Conservation (phyloP, 345 rosid genomes). For the Lumnitzera littorea region DNA sequence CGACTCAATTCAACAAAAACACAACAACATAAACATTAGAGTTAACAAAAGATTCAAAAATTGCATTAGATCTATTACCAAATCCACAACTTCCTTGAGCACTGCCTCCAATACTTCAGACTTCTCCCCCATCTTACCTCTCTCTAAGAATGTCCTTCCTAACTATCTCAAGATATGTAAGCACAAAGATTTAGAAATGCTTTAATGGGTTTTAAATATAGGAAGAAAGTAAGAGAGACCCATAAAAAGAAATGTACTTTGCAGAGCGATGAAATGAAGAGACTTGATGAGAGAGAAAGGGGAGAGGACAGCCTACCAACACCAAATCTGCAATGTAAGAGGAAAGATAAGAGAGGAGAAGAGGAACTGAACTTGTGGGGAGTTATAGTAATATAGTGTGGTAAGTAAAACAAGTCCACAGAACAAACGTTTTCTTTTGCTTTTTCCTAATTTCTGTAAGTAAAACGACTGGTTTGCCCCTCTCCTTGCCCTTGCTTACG, state of each 20-base stretch:
- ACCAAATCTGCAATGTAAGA: conserved; percentile 22
- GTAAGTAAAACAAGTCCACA: too few species aligned
- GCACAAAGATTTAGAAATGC: neutral
- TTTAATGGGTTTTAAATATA: neutral
- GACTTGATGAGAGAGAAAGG: conserved; percentile 10
- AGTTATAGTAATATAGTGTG: too few species aligned
- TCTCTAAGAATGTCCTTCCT: conserved; percentile 8
- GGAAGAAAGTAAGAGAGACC: neutral
- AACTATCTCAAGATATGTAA: conserved; percentile 2
- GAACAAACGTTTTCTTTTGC: conserved; percentile 1
- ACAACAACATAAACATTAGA: conserved; percentile 5
- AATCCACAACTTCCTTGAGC: conserved; percentile 93
- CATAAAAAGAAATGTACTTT: neutral
- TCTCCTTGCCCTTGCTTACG: too few species aligned
- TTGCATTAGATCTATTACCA: conserved; percentile 79
- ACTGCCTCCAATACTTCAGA: conserved; percentile 87
- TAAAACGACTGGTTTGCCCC: too few species aligned
- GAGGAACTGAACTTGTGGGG: conserved; percentile 25
- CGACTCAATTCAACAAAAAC: neutral
- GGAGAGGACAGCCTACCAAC: conserved; percentile 30
- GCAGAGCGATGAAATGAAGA: neutral
- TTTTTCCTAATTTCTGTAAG: neutral
- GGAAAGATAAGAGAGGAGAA: conserved; percentile 7
- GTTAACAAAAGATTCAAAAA: conserved; percentile 17
- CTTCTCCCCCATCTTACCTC: conserved; percentile 48